Percentiles rank a stretch among this genome's conserved stretches.
Conservation (phyloP, 768 basidiomycete species). For the Tremella yokohamensis region DNA sequence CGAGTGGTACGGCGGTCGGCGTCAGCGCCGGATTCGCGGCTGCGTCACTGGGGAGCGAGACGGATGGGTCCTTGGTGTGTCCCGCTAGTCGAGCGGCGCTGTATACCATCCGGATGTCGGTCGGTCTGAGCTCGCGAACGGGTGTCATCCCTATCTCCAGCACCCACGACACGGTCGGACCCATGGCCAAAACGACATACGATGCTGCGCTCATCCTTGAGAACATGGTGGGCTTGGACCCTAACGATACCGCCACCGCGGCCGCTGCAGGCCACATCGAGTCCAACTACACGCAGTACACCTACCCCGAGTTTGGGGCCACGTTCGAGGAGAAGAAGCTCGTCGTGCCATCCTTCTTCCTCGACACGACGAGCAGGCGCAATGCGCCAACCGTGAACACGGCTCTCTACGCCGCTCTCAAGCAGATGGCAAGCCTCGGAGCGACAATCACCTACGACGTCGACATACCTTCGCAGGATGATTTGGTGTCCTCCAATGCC, state of each 20-base stretch:
- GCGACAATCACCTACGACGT: conserved; percentile 22
- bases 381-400: conserved; percentile 18
- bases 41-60: conserved; percentile 34
- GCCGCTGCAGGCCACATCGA: conserved; percentile 6
- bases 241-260: conserved; percentile 15
- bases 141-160: conserved; percentile 32
- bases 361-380: conserved; percentile 11
- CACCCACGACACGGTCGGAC: conserved; percentile 23
- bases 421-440: conserved; percentile 16
- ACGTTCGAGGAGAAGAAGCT: conserved; percentile 24
- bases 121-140: conserved; percentile 21
- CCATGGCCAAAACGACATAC: conserved; percentile 24
- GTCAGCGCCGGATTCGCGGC: conserved; percentile 34
- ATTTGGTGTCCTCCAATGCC: conserved; percentile 13
- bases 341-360: conserved; percentile 28
- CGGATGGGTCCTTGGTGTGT: conserved; percentile 29
- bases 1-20: conserved; percentile 38
- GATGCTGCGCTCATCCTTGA: conserved; percentile 28
- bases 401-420: conserved; percentile 23
- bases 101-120: conserved; percentile 30
- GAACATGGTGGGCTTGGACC: conserved; percentile 25
- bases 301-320: conserved; percentile 13
- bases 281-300: conserved; percentile 22
- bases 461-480: conserved; percentile 19
- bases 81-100: conserved; percentile 36